Evolutionary conservation across 345 rosid species (phyloP), one percentile per base, ranked within the genome.

Genomic region (Hypericum androsaemum): DNA sequence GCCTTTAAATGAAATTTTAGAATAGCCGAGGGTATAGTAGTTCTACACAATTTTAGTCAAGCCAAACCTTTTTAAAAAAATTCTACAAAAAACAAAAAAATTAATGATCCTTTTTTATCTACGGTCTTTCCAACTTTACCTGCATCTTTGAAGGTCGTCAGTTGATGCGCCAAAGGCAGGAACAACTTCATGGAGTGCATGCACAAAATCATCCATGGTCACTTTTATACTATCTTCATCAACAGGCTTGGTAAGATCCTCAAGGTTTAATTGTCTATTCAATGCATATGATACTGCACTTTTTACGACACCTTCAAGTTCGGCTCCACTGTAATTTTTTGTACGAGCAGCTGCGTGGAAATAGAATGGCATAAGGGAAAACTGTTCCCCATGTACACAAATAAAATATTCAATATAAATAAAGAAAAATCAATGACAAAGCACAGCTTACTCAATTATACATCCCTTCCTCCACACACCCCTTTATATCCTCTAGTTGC

Each of bases 111-210:
- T 1, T 53, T 36, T 36, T 53, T 13, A 41, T 35, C 17, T 57
- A 32, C 3, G 52, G 40, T 9, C 12, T 37, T 53, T 59, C 28
- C 9, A 44, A 49, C 52, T 56, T 16, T 72, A 88, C 97, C 99
- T 94, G 95, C 92, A 80, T 40, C 84, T 77, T 72, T 89, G 89
- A 57, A 88, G 88, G 62, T 94, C 99, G 70, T 94, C 95, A 37
- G 89, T 86, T 54, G 99, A 94, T 11, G 96, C 99, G 67, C 99
- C 97, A 55, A 94, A 94, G 54, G 97, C 99, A 54, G 99, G 97
- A 62, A 69, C 55, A 53, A 94, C 60, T 69, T 94, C 99, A 8
- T 67, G 65, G 37, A 86, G 73, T 39, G 97, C 99, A 42, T 76
- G 76, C 56, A 83, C 64, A 68, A 94, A 94, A 75, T 94, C 97